Conservation (phyloP, 1,284 basidiomycete species). For the Ustilago nuda region DNA sequence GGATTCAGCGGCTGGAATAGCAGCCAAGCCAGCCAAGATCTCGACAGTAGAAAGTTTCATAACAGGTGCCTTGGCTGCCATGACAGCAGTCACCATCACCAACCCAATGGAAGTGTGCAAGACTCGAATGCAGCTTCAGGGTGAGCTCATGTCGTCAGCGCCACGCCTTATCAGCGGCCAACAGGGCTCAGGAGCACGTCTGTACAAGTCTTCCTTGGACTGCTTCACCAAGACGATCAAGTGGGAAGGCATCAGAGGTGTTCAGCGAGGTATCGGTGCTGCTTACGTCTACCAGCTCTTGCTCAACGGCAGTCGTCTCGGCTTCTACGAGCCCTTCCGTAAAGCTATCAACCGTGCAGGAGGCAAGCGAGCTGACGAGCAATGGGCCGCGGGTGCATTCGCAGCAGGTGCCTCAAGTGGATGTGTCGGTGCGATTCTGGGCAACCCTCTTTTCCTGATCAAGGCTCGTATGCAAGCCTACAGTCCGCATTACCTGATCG, state of each 20-base stretch:
- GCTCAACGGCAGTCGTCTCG: slow-evolving; percentile 92
- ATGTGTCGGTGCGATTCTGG: slow-evolving; percentile 86
- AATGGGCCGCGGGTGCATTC: slow-evolving; percentile 73
- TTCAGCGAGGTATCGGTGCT: slow-evolving; percentile 89
- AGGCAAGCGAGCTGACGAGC: slow-evolving; percentile 77
- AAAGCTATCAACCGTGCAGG: slow-evolving; percentile 77
- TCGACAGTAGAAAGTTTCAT: slow-evolving; percentile 55
- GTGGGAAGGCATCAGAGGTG: slow-evolving; percentile 88
- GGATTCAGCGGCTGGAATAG: slow-evolving; percentile 17
- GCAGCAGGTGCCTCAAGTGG: slow-evolving; percentile 89
- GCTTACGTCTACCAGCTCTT: slow-evolving; percentile 80
- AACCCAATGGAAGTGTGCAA: slow-evolving; percentile 66
- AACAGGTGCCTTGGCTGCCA: slow-evolving; percentile 58
- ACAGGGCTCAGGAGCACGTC: slow-evolving; percentile 35
- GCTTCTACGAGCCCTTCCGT: slow-evolving; percentile 95
- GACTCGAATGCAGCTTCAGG: slow-evolving; percentile 67
- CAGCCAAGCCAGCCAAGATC: slow-evolving; percentile 48
- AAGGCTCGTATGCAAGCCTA: slow-evolving; percentile 95
- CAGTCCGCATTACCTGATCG: slow-evolving; percentile 82
- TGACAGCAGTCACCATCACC: slow-evolving; percentile 60
- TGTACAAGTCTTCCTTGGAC: slow-evolving; percentile 90
- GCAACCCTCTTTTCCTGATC: slow-evolving; percentile 94
- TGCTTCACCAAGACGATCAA: slow-evolving; percentile 88
- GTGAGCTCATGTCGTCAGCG: slow-evolving; percentile 57
- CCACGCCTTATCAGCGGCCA: slow-evolving; percentile 43